These are phyloP conservation scores for Fusarium subglutinans DNA, from an alignment of 2,329 filamentous ascomycete species.

Conservation along the genomic window DNA sequence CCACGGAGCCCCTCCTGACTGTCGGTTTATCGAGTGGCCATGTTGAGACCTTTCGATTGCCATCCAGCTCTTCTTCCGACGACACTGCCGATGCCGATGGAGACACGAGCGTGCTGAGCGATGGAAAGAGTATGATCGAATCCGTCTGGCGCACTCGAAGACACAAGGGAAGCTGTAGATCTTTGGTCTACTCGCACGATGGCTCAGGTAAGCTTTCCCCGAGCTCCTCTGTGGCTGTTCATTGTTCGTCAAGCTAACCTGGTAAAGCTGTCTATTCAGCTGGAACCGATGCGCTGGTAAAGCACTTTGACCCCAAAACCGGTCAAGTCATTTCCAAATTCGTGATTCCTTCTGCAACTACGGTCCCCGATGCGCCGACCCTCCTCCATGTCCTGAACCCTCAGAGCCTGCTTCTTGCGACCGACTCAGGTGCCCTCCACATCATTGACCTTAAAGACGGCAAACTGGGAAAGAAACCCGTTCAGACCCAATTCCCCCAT, in stretches of 20 bases:
- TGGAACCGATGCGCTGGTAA: slow-evolving; percentile 67
- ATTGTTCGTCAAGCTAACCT: neutral
- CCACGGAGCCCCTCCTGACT: slow-evolving; percentile 82
- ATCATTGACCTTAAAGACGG: slow-evolving; percentile 82
- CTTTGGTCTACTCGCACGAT: slow-evolving; percentile 80
- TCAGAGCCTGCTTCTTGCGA: slow-evolving; percentile 86
- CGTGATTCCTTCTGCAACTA: slow-evolving; percentile 69
- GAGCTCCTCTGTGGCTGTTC: too few relatives aligned
- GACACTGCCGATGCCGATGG: slow-evolving; percentile 60
- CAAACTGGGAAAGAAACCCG: slow-evolving; percentile 69
- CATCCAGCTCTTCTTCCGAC: slow-evolving; percentile 60
- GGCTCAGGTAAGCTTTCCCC: slow-evolving; percentile 65
- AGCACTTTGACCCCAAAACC: slow-evolving; percentile 65
- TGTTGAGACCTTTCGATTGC: slow-evolving; percentile 83
- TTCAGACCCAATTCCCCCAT: slow-evolving; percentile 86
- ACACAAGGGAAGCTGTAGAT: slow-evolving; percentile 94
- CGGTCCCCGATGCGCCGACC: slow-evolving; percentile 75
- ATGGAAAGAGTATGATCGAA: slow-evolving; percentile 80
- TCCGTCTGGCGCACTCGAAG: slow-evolving; percentile 86
- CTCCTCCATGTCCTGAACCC: slow-evolving; percentile 86
- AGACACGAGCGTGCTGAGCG: slow-evolving; percentile 60
- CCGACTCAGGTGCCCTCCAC: slow-evolving; percentile 89
- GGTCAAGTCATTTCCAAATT: slow-evolving; percentile 84
- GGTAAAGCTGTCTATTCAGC: slow-evolving; percentile 69
- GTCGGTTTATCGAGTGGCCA: slow-evolving; percentile 87